These are phyloP conservation scores for Pseudoperonospora humuli DNA, from an alignment of 352 stramenopile genomes.

Conservation along the genomic window DNA sequence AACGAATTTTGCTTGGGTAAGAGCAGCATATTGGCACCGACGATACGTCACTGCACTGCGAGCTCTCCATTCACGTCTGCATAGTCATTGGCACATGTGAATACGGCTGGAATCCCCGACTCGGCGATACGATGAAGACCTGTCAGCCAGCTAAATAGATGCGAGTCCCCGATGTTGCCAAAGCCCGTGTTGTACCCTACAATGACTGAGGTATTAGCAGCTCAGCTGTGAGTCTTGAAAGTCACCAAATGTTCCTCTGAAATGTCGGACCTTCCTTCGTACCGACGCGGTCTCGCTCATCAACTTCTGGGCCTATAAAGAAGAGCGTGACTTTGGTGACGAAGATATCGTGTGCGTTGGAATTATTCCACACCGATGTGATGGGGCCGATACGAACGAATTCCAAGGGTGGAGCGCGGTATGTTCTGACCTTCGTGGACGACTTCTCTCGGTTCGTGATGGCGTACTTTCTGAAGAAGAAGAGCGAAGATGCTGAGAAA, in stretches of 20 bases:
- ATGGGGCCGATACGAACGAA: neutral
- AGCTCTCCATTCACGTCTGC: slow-evolving; percentile 78
- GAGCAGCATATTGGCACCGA: slow-evolving; percentile 58
- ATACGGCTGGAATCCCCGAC: slow-evolving; percentile 40
- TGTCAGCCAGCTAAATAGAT: slow-evolving; percentile 64
- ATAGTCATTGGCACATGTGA: slow-evolving; percentile 65
- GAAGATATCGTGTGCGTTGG: neutral
- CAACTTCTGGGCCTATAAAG: no score
- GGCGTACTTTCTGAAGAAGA: neutral
- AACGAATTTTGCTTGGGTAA: slow-evolving; percentile 71
- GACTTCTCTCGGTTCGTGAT: neutral
- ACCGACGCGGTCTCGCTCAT: no score
- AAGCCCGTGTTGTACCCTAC: slow-evolving; percentile 75
- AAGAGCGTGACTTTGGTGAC: no score
- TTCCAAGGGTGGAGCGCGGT: neutral
- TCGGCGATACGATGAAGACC: slow-evolving; percentile 51
- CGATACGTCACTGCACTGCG: slow-evolving; percentile 55
- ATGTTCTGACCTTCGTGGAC: neutral
- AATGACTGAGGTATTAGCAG: slow-evolving; percentile 37
- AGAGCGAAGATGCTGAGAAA: neutral
- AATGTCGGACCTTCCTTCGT: no score
- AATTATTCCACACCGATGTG: neutral
- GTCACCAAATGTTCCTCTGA: slow-evolving; percentile 41
- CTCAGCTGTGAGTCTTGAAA: slow-evolving; percentile 39
- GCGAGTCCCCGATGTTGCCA: slow-evolving; percentile 65